Base-by-base conservation (phyloP, 2,329 filamentous ascomycete genomes). In the Diplodia seriata region DNA sequence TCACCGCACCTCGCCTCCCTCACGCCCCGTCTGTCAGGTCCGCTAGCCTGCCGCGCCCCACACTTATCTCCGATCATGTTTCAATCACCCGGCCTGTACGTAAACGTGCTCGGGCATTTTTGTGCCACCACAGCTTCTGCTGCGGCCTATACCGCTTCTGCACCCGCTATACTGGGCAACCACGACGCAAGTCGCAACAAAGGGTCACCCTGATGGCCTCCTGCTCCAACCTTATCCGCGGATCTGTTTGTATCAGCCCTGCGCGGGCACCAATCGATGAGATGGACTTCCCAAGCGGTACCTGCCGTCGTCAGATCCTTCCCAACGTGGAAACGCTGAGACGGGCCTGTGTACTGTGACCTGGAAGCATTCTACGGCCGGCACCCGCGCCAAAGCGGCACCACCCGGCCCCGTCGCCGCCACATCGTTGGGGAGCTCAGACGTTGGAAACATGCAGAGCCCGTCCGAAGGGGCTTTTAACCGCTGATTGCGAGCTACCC, bases 41-140 rank as follows among this genome's bases (percentile, higher is more conserved):
- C 38, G 36, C 23, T 6, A 8, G 14, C 15, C 56, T 18, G n/a
- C 38, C 38, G 36, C 11, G 38, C 56, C 56, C 56, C 56, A 59
- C 56, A 43, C 56, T 56, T 47, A 59, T 59, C 36, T 59, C 56
- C 56, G 56, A 31, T 29, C 20, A n/a, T 47, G 56, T 59, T 59
- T 59, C 56, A 59, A 59, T 59, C 56, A 23, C 18, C 23, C 36
- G 36, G 23, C 14, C 23, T 29, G 56, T 59, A 59, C 56, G 56
- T 59, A 49, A 59, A 47, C 56, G 36, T 20, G 36, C 56, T 12
- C 23, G 40, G 56, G 11, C 23, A 18, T 59, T 9, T 47, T 15
- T 11, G 36, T 26, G 23, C 14, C 8, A 56, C 54, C n/a, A 18
- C 54, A 14, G 6, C 7, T 14, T 56, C n/a, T 56, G 54, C 33